Evolutionary conservation across 2,329 filamentous ascomycete genomes (phyloP), one percentile per base, ranked within the genome.

Genomic region (Ceratocystis ficicola): DNA sequence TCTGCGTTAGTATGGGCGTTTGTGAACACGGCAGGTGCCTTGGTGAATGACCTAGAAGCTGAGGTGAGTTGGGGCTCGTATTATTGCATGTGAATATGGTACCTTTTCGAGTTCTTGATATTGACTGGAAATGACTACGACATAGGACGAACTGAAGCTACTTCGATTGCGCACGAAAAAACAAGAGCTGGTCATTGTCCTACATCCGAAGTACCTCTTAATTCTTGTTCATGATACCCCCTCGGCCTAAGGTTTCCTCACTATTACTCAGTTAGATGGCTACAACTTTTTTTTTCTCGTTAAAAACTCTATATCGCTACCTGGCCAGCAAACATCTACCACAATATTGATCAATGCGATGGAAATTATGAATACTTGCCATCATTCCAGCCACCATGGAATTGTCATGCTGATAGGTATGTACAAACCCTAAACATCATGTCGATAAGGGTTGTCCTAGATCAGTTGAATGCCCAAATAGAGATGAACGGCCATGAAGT

Each of bases 191-290:
- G 87, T 94, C 67, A 89, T 94, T 72, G 87, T 93, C 22, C 89
- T 88, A 74, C 89, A 93, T 74, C 72, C 82, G 50, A 91, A 89
- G 72, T 95, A 89, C 75, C 78, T 94, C 60, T 80, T 93, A 46
- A 84, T 92, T 65, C 86, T 91, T 46, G 83, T 93, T 66, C 89
- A 93, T 75, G 89, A 92, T 73, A 90, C 88, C n/a, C 86, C 88
- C 48, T 81, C 84, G 7, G 85, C 84, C 71, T 88, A 75, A 32
- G 25, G 44, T 50, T 30, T 30, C 20, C 20, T 63, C 17, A 30
- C n/a, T 50, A 36, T 30, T 50, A 20, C 55, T 28, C 17, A 22
- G 8, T 52, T 28, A 52, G 20, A 52, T 52, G 48, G 48, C 48
- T 25, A 52, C 46, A 22, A 3, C n/a, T 50, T 50, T 28, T 41